Evolutionary conservation across 176 grass and related monocot genomes (phyloP), one percentile per base, ranked within the genome.

Genomic region (Hyparrhenia diplandra): DNA sequence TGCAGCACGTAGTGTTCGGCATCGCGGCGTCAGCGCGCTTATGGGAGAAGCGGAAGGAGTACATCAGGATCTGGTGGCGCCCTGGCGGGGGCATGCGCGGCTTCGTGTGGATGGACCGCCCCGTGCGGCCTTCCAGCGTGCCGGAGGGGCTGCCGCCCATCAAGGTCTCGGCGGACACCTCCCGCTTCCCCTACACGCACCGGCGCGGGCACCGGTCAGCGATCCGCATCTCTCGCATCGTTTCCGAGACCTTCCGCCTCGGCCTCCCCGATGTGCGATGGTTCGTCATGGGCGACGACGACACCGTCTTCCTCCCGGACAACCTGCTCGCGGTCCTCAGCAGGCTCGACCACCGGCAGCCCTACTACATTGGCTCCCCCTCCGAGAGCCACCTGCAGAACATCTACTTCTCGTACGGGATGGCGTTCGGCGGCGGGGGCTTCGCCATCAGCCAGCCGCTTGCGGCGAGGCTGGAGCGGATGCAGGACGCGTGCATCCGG

Each of bases 231-330:
- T 99, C 96, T 11, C 88, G 96, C 75, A 99, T 99, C 82, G 90
- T 95, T 64, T 95, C 96, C 54, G 96, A 99, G 87, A 99, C 97
- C 5, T 89, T 84, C 85, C 90, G 93, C 73, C 91, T 96, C 17
- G 80, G 85, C 32, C 96, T 99, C 5, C 80, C 90, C 10, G 79
- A 77, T 14, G 90, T 85, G 39, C 90, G 91, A 18, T 99, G 97
- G 97, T 99, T 85, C 77, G 97, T 99, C 36, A 96, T 95, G 97
- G 93, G 97, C 45, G 97, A 99, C 67, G 97, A 99, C 75, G 97
- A 99, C 83, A 99, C 97, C 31, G 85, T 93, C 82, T 99, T 99
- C 87, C 45, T 99, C 72, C 84, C 97, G 0, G 93, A 93, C 78
- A 99, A 99, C 85, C 93, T 99, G 24, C 88, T 93, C 58, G 73